Base-by-base conservation (phyloP, 441 rosid species). In the Omphalea diandra region DNA sequence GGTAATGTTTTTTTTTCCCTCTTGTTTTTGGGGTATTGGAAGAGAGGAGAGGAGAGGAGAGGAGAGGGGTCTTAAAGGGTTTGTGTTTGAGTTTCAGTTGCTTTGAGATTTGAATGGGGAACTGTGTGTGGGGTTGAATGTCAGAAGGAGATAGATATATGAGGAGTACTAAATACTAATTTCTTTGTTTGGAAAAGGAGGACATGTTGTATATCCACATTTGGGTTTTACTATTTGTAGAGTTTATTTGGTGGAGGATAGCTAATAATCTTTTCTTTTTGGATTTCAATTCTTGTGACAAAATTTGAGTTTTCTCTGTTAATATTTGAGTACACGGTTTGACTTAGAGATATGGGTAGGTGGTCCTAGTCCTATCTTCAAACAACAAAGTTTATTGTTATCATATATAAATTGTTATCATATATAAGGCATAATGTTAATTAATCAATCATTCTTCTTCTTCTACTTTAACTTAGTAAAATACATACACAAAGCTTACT, bases 301-400 rank as follows among this genome's bases (percentile, higher is more conserved):
- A 6, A 38, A 18, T n/a, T 50, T 50, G 24, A 7, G 9, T 55
- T 54, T 69, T 69, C 50, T 58, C 52, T 44, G 26, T 41, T 68
- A 29, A 49, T 31, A 33, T 31, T 69, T 58, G 73, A 58, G 73
- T 69, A 59, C 57, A 69, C 65, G 73, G 24, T 29, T 55, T 47
- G n/a, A 24, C 50, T 68, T 54, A 40, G 63, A 40, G 6, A 40
- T 55, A 20, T n/a, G 9, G 53, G 62, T n/a, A n/a, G 24, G 36
- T 41, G 71, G 54, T 41, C 54, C n/a, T n/a, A n/a, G n/a, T n/a
- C n/a, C n/a, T n/a, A n/a, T n/a, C n/a, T n/a, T n/a, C n/a, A n/a
- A n/a, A n/a, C n/a, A n/a, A n/a, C n/a, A n/a, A n/a, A n/a, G n/a
- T n/a, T n/a, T n/a, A n/a, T n/a, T n/a, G n/a, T n/a, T n/a, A n/a